Base-by-base conservation (phyloP, 2,329 filamentous ascomycete species). In the Aphanocladium album region DNA sequence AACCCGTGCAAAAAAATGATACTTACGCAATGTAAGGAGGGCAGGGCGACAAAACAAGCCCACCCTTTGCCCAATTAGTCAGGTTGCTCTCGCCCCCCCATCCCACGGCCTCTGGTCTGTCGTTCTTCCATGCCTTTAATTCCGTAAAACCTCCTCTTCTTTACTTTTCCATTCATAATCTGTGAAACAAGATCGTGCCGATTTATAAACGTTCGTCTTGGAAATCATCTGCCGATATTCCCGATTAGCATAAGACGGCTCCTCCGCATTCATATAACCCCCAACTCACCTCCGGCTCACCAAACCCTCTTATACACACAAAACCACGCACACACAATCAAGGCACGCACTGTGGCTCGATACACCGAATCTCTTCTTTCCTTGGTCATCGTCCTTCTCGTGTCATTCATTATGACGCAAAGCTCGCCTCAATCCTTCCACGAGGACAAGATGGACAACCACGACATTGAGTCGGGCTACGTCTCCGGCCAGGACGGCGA, bases 381-480 rank as follows among this genome's bases (percentile, higher is more conserved):
- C 33, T 51, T 62, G 57, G 25, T 60, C 51, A n/a, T 62, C 23
- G 25, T 57, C 57, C 27, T 57, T 68, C 72, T 72, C 67, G 71
- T 65, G 60, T 74, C 74, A 70, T 70, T 74, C 62, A 66, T 69
- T 55, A 73, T 73, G 66, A 72, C 72, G 46, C 70, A 75, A 64
- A 68, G 72, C 41, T 76, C 75, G 33, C 77, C 78, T n/a, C 72
- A 72, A 63, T 64, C 76, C 50, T 71, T 75, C 61, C 63, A 72
- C 62, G 73, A 76, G 64, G 72, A 72, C 62, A 81, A 78, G 67
- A 68, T 77, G 62, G 74, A 73, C 39, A 70, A 74, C 62, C 72
- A 74, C 39, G 80, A 82, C 46, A 73, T 82, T 64, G 91, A 96
- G 76, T 97, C 93, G 39, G 93, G 93, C 64, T 97, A 97, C 79